These are phyloP conservation scores for Passalora sequoiae DNA, from an alignment of 2,329 filamentous ascomycete genomes.

Conservation along the genomic window DNA sequence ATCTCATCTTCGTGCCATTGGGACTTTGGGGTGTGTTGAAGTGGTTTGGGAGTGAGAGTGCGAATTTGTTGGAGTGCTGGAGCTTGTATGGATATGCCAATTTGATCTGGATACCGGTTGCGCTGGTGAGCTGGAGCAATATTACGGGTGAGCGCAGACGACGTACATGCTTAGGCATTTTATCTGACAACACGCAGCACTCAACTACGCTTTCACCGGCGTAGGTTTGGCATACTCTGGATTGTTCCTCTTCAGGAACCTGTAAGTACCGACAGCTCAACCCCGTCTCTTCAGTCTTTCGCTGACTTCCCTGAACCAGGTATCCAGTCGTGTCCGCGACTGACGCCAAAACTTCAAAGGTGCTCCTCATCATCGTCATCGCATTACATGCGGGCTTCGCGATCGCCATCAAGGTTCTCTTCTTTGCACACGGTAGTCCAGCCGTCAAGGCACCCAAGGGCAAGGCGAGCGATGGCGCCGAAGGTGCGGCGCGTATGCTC, in stretches of 20 bases:
- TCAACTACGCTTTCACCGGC: conserved; percentile 92
- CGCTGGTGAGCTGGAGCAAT: conserved; percentile 83
- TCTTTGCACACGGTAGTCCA: conserved; percentile 64
- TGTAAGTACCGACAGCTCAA: conserved; percentile 49
- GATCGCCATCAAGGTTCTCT: conserved; percentile 91
- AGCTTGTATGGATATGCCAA: conserved; percentile 95
- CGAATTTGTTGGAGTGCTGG: conserved; percentile 92
- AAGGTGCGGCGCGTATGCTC: not conserved
- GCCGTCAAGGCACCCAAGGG: conserved; percentile 26
- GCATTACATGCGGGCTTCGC: conserved; percentile 82
- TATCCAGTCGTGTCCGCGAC: conserved; percentile 84
- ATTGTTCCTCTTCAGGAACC: conserved; percentile 75
- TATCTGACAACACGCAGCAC: conserved; percentile 40
- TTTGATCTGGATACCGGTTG: conserved; percentile 93
- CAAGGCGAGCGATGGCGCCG: not conserved
- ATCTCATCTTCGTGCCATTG: conserved; percentile 77
- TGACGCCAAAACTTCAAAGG: conserved; percentile 85
- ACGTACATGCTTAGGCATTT: not conserved
- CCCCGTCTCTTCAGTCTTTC: not conserved
- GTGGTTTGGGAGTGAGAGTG: conserved; percentile 92
- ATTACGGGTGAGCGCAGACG: conserved; percentile 52
- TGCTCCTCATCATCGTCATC: conserved; percentile 77
- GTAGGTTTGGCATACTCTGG: conserved; percentile 80
- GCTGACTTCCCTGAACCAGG: not conserved
- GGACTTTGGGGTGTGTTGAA: conserved; percentile 80